Percentiles rank a stretch among this genome's conserved stretches.
Evolutionary conservation across 1,139 yeast genomes (phyloP).

Genomic region (Debaryomyces psychrophilus): DNA sequence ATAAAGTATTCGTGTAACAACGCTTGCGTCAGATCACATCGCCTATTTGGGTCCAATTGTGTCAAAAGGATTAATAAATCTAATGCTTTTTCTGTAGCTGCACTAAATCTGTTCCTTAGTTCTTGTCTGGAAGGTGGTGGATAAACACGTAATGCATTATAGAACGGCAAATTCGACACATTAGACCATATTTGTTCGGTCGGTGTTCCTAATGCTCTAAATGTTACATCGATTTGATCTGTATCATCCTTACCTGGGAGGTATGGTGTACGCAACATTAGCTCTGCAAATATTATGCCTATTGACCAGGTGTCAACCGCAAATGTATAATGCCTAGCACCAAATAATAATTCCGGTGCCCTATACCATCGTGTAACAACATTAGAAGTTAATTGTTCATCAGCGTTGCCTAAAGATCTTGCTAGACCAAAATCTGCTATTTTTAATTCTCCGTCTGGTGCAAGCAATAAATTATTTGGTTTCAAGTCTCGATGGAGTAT

Average conservation of each 20-base stretch:
- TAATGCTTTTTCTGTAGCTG: slow-evolving; percentile 87
- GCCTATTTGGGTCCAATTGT: slow-evolving; percentile 72
- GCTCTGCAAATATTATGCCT: slow-evolving; percentile 94
- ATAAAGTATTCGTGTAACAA: slow-evolving; percentile 68
- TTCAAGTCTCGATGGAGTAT: slow-evolving; percentile 88
- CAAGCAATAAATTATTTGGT: slow-evolving; percentile 78
- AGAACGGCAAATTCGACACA: slow-evolving; percentile 75
- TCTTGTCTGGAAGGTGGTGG: slow-evolving; percentile 87
- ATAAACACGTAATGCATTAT: slow-evolving; percentile 69
- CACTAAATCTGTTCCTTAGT: slow-evolving; percentile 80
- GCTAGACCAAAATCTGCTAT: slow-evolving; percentile 98
- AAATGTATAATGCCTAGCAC: slow-evolving; percentile 84
- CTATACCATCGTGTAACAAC: slow-evolving; percentile 98
- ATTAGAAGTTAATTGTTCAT: slow-evolving; percentile 82
- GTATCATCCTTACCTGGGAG: slow-evolving; percentile 89
- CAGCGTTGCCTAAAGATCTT: slow-evolving; percentile 75
- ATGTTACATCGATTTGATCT: slow-evolving; percentile 88
- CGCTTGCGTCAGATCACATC: slow-evolving; percentile 71
- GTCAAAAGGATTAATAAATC: slow-evolving; percentile 77
- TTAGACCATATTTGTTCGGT: slow-evolving; percentile 93
- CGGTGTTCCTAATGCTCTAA: slow-evolving; percentile 94
- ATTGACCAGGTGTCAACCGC: slow-evolving; percentile 95
- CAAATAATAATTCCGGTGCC: slow-evolving; percentile 90
- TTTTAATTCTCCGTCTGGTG: slow-evolving; percentile 85
- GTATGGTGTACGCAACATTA: slow-evolving; percentile 93